A percentile compares a stretch with the other conserved stretches of the same genome.
Evolutionary conservation across 495 filamentous ascomycete genomes (phyloP).

Genomic region (Penicillium cataractarum): DNA sequence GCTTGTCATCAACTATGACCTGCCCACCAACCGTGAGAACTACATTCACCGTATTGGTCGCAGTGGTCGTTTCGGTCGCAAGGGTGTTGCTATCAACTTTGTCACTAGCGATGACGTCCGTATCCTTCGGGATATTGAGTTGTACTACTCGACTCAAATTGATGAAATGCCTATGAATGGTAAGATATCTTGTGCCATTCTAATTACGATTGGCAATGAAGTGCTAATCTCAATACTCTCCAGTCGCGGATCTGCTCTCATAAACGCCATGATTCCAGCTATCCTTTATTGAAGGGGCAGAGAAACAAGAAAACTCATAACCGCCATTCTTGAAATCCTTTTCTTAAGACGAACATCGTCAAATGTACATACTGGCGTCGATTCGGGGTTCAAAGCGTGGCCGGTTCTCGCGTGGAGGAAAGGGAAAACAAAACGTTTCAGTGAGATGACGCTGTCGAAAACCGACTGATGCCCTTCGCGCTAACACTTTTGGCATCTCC

Average conservation of each 20-base stretch:
- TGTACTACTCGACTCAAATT: conserved; percentile 97
- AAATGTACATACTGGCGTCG: not conserved
- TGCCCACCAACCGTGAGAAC: conserved; percentile 98
- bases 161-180: conserved; percentile 99
- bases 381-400: conserved; percentile 13
- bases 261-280: conserved; percentile 26
- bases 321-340: not conserved
- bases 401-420: conserved; percentile 41
- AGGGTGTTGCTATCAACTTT: conserved; percentile 99
- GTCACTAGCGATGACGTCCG: conserved; percentile 97
- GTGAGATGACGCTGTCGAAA: conserved; percentile 19
- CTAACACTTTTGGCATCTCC: not conserved
- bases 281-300: conserved; percentile 13
- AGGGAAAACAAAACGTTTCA: conserved; percentile 34
- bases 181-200: conserved; percentile 22
- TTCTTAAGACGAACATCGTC: not conserved
- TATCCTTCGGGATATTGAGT: conserved; percentile 95
- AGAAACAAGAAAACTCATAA: conserved; percentile 1
- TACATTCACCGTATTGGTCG: conserved; percentile 99
- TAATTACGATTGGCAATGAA: not conserved
- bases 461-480: not conserved
- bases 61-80: conserved; percentile 92
- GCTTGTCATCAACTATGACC: conserved; percentile 99
- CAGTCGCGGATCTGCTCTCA: conserved; percentile 53
- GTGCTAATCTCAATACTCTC: conserved; percentile 15